Evolutionary conservation across 352 stramenopile genomes (phyloP).

Genomic region (Phytopythium oedochilum): DNA sequence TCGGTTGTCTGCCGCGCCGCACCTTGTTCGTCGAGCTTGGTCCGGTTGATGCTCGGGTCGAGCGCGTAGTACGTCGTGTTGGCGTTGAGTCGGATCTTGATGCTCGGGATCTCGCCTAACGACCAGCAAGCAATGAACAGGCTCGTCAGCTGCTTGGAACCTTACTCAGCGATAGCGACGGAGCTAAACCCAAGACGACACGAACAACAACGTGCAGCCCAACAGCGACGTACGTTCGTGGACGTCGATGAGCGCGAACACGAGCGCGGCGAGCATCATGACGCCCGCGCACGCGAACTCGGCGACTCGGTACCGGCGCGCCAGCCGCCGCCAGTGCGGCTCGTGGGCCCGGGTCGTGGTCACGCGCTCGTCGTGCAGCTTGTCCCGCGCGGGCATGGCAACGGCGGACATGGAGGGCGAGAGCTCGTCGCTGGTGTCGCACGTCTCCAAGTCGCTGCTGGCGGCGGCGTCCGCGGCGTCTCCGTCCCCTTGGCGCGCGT

Average conservation of each 20-base stretch:
- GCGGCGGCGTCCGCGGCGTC: not conserved
- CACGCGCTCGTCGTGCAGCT: not conserved
- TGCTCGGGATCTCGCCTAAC: conserved; percentile 36
- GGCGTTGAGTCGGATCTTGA: conserved; percentile 39
- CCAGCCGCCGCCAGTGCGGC: conserved; percentile 9
- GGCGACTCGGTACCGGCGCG: conserved; percentile 37
- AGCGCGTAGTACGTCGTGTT: conserved; percentile 34
- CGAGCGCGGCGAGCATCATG: conserved; percentile 38
- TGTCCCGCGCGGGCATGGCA: not conserved
- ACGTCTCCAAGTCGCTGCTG: not conserved
- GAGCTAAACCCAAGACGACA: too few relatives aligned
- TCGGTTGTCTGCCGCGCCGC: too few relatives aligned
- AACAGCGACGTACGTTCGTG: conserved; percentile 32
- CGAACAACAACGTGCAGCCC: too few relatives aligned
- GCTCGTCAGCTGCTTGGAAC: too few relatives aligned
- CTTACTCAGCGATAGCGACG: too few relatives aligned
- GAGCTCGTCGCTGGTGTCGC: not conserved
- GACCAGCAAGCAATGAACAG: not conserved
- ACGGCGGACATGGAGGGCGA: not conserved
- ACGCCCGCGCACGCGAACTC: conserved; percentile 48
- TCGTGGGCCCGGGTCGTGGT: not conserved
- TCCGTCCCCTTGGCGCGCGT: too few relatives aligned
- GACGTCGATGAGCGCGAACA: conserved; percentile 52
- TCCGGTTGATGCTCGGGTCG: conserved; percentile 45
- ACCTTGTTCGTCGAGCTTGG: conserved; percentile 42